A percentile compares a stretch with the other conserved stretches of the same genome.
Conservation (phyloP, 2,329 filamentous ascomycete species). For the Apiospora kogelbergensis region DNA sequence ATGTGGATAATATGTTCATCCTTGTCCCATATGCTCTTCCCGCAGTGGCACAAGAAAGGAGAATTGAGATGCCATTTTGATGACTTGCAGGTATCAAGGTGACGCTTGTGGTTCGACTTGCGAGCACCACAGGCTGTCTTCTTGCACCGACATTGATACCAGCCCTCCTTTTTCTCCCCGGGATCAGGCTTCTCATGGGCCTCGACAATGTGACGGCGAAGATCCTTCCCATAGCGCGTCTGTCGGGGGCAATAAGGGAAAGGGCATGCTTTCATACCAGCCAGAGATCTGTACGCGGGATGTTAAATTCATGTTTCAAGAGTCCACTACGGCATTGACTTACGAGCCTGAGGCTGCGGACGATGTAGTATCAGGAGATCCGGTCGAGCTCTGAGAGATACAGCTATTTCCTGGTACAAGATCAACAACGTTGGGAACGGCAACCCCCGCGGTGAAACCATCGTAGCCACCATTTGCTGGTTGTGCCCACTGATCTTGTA, state of each 20-base stretch:
- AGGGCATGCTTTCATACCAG: rapidly evolving
- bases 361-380: neutral
- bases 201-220: neutral
- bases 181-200: neutral
- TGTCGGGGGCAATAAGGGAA: neutral
- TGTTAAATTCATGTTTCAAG: neutral
- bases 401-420: neutral
- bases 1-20: neutral
- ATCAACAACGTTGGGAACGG: neutral
- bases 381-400: neutral
- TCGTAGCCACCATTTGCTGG: neutral
- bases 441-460: neutral
- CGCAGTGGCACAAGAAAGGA: neutral
- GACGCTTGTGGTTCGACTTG: neutral
- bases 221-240: neutral
- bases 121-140: neutral
- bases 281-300: neutral
- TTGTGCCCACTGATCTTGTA: neutral
- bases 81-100: neutral
- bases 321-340: neutral
- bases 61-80: neutral
- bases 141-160: neutral
- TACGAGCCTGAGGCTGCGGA: neutral
- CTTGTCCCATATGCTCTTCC: neutral
- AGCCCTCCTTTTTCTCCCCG: neutral